phyloP scores from a whole-genome alignment of 2,329 filamentous ascomycete genomes.

The Colletotrichum lupini region DNA sequence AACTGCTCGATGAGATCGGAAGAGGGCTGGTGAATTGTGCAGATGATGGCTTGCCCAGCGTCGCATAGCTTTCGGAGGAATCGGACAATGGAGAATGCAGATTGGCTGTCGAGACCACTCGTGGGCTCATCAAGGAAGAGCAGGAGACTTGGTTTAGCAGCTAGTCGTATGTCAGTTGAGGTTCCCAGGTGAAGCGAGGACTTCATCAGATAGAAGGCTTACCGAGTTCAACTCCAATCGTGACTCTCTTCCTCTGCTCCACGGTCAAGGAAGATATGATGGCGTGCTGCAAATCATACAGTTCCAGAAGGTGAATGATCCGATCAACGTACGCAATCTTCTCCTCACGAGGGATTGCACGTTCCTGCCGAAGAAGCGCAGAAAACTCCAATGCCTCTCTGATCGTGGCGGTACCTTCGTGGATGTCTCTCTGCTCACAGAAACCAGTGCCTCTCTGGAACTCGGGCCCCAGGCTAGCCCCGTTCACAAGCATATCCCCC shows the following conservation, averaged over 20 bases:
- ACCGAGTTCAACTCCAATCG: conserved; percentile 75
- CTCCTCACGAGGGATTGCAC: conserved; percentile 63
- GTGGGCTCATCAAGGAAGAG: conserved; percentile 78
- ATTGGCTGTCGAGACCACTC: conserved; percentile 51
- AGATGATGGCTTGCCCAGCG: conserved; percentile 72
- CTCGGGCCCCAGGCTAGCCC: conserved; percentile 65
- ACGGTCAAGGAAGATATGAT: conserved; percentile 64
- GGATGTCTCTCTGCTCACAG: conserved; percentile 76
- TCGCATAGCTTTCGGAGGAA: conserved; percentile 63
- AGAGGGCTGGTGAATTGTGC: conserved; percentile 73
- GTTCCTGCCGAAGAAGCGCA: conserved; percentile 71
- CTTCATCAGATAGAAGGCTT: neutral
- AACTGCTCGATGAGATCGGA: conserved; percentile 73
- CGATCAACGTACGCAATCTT: conserved; percentile 75
- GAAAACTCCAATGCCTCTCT: conserved; percentile 76
- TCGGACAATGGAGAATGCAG: conserved; percentile 52
- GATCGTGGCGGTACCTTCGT: conserved; percentile 73
- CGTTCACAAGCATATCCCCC: conserved; percentile 73
- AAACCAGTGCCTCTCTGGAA: conserved; percentile 77
- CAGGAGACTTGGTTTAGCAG: conserved; percentile 72
- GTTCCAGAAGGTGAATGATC: conserved; percentile 73
- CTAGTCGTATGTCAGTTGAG: neutral
- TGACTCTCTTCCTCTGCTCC: conserved; percentile 71
- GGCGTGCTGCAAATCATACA: conserved; percentile 73
- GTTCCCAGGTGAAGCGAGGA: no score